Evolutionary conservation across 345 rosid genomes (phyloP).

Genomic region (Eutrema japonicum): DNA sequence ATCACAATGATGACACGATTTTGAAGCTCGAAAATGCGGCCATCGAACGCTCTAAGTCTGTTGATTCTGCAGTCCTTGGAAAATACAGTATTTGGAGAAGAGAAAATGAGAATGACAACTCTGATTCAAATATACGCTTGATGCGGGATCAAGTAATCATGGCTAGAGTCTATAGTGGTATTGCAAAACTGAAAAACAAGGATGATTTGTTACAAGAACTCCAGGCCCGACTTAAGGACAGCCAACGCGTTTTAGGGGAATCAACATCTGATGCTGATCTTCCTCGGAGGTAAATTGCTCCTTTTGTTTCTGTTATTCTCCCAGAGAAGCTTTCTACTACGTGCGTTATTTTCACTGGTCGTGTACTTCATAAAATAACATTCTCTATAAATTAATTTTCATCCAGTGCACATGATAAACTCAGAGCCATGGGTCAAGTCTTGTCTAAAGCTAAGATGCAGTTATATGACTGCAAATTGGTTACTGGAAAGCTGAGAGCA

Average conservation of each 20-base stretch:
- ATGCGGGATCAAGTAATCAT: constrained; percentile 95
- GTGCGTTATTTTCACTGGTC: constrained; percentile 1
- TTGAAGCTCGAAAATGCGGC: constrained; percentile 93
- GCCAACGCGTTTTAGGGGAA: constrained; percentile 81
- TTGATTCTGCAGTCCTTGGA: constrained; percentile 93
- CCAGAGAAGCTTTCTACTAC: background rate
- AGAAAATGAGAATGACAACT: constrained; percentile 86
- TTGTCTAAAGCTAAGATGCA: constrained; percentile 80
- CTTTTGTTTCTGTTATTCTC: constrained; percentile 23
- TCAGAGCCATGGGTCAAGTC: constrained; percentile 90
- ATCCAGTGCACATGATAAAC: constrained; percentile 75
- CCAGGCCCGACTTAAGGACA: constrained; percentile 79
- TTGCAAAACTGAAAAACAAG: constrained; percentile 83
- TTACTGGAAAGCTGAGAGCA: constrained; percentile 96
- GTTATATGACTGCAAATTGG: constrained; percentile 91
- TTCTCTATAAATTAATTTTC: constrained; percentile 13
- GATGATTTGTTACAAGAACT: constrained; percentile 70
- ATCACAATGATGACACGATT: constrained; percentile 69
- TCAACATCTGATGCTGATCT: constrained; percentile 83
- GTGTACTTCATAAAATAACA: constrained; percentile 17
- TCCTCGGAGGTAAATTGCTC: constrained; percentile 58
- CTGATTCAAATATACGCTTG: constrained; percentile 87
- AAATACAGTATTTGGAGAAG: constrained; percentile 95
- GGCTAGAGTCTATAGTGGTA: constrained; percentile 84
- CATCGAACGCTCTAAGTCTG: constrained; percentile 90